These are phyloP conservation scores for Talaromyces albobiverticillius DNA, from an alignment of 2,329 filamentous ascomycete species.

Conservation along the genomic window DNA sequence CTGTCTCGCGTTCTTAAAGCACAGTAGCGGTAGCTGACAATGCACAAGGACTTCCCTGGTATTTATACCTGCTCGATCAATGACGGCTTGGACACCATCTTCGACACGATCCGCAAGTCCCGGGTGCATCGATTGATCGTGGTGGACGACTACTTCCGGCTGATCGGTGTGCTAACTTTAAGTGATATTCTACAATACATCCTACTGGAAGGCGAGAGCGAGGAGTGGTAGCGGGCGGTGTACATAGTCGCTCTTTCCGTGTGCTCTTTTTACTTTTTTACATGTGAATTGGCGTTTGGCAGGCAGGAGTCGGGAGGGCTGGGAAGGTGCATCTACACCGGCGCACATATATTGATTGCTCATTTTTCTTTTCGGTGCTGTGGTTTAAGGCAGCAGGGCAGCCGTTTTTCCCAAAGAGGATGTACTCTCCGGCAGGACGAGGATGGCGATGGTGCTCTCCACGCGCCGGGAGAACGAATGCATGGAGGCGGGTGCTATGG, in stretches of 20 bases:
- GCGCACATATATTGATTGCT: background rate
- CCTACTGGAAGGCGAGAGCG: conserved; percentile 72
- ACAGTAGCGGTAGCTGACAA: conserved; percentile 13
- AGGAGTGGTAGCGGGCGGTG: conserved; percentile 39
- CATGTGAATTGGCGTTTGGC: conserved; percentile 33
- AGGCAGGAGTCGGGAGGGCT: conserved; percentile 9
- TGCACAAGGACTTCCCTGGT: conserved; percentile 73
- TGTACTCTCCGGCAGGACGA: no score
- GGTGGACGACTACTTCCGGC: conserved; percentile 81
- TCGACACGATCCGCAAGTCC: conserved; percentile 93
- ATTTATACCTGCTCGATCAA: conserved; percentile 95
- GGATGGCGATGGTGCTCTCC: no score
- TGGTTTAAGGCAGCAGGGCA: no score
- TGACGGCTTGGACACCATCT: conserved; percentile 91
- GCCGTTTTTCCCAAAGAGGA: no score
- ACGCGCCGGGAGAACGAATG: no score
- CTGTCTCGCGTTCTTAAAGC: conserved; percentile 7
- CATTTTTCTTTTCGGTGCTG: no score
- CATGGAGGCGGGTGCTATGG: no score
- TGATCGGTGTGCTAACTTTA: conserved; percentile 86
- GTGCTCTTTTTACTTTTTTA: conserved; percentile 19
- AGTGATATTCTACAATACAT: conserved; percentile 97
- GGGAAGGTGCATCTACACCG: background rate
- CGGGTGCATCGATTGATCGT: conserved; percentile 90
- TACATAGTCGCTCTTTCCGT: conserved; percentile 6